Conservation (phyloP, 805 yeast species). For the Wickerhamiella dianesei region DNA sequence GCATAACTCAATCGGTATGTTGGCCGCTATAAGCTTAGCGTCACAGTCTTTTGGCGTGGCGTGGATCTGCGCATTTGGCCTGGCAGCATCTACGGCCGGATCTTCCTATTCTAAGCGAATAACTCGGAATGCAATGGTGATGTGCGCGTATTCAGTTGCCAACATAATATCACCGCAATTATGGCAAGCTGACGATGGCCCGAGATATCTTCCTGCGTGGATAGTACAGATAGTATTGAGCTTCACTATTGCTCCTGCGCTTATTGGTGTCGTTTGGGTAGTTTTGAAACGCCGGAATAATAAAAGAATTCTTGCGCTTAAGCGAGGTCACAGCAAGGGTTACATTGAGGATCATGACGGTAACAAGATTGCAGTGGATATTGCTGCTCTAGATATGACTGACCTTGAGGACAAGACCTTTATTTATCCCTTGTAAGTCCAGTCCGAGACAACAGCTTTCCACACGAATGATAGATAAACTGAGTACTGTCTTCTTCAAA, state of each 20-base stretch:
- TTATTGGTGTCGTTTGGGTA: constrained; percentile 33
- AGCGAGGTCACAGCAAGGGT: constrained; percentile 6
- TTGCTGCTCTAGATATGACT: constrained; percentile 39
- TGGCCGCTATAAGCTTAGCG: constrained; percentile 32
- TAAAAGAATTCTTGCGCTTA: constrained; percentile 25
- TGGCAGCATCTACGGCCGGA: constrained; percentile 32
- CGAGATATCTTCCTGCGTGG: constrained; percentile 35
- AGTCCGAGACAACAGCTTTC: too few relatives aligned
- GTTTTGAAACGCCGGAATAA: constrained; percentile 35
- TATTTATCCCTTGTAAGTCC: constrained; percentile 33
- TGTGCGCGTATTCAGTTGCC: constrained; percentile 38
- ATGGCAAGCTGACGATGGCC: constrained; percentile 32
- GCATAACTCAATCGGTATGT: constrained; percentile 29
- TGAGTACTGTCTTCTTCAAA: too few relatives aligned
- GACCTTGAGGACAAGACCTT: constrained; percentile 39
- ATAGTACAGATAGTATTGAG: constrained; percentile 36
- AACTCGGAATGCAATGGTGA: constrained; percentile 31
- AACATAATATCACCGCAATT: constrained; percentile 43
- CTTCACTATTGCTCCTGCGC: constrained; percentile 30
- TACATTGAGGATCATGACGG: constrained; percentile 24
- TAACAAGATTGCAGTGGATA: constrained; percentile 24
- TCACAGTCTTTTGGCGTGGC: constrained; percentile 26
- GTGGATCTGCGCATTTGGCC: constrained; percentile 20
- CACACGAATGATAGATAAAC: too few relatives aligned
- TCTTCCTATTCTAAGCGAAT: constrained; percentile 43